phyloP scores from a whole-genome alignment of 331 rosid genomes.

The Cydonia oblonga region DNA sequence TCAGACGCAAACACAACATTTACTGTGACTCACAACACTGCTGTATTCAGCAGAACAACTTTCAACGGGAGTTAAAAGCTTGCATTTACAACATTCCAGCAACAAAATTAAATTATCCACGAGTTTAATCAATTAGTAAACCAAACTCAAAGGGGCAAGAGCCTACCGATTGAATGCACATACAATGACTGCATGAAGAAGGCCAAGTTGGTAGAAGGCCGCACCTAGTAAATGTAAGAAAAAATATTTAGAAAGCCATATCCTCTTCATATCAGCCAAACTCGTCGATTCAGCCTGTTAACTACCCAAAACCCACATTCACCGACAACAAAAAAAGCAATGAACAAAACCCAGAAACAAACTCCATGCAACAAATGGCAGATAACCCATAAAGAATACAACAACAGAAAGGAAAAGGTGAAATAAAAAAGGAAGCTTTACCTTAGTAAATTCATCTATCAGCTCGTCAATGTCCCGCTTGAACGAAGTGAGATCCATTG shows the following conservation, averaged over 20 bases:
- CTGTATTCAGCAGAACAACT: background rate
- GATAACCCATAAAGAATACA: background rate
- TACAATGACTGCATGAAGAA: conserved; percentile 88
- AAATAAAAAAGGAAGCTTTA: conserved; percentile 3
- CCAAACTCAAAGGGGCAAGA: background rate
- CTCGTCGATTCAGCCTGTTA: conserved; percentile 42
- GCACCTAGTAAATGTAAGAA: conserved; percentile 67
- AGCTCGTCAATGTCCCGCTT: conserved; percentile 75
- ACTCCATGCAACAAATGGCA: background rate
- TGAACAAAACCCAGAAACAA: background rate
- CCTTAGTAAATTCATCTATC: conserved; percentile 47
- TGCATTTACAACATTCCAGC: background rate
- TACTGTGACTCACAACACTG: background rate
- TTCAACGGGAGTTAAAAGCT: background rate
- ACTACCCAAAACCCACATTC: background rate
- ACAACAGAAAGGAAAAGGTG: background rate
- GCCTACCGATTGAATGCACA: conserved; percentile 65
- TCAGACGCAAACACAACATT: background rate
- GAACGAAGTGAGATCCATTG: conserved; percentile 41
- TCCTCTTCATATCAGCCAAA: conserved; percentile 58
- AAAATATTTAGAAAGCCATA: conserved; percentile 68
- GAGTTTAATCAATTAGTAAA: background rate
- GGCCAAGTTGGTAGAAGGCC: conserved; percentile 55
- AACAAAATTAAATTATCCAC: background rate
- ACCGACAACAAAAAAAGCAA: background rate